Conservation (phyloP, 176 grass and related monocot genomes). For the Aegilops longissima region DNA sequence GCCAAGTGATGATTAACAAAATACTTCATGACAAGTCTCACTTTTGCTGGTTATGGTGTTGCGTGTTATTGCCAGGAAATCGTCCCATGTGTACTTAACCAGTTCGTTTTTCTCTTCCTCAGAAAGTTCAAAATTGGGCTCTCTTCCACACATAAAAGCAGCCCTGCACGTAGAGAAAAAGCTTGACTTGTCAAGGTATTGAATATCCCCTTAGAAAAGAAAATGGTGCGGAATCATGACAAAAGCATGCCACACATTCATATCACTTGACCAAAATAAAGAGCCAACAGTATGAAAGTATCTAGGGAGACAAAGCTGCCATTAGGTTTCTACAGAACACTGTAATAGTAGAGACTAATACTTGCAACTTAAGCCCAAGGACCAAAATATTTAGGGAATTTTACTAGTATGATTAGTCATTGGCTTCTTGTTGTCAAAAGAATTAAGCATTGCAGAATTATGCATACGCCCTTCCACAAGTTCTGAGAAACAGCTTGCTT, state of each 20-base stretch:
- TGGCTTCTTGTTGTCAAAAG: conserved; percentile 1
- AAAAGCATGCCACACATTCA: conserved; percentile 6
- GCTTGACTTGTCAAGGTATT: not conserved
- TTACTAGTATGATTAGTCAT: not conserved
- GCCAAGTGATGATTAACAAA: not conserved
- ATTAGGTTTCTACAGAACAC: not conserved
- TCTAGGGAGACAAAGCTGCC: not conserved
- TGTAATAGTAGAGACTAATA: not conserved
- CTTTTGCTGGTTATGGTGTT: conserved; percentile 97
- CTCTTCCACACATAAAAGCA: conserved; percentile 99
- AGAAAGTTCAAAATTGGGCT: conserved; percentile 85
- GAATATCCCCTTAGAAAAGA: not conserved
- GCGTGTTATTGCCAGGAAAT: conserved; percentile 74
- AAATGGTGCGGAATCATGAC: not conserved
- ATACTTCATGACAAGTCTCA: conserved; percentile 26
- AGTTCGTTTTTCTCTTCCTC: conserved; percentile 86
- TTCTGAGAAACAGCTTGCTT: not conserved
- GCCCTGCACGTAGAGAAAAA: conserved; percentile 46
- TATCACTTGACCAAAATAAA: conserved; percentile 18
- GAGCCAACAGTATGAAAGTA: not conserved
- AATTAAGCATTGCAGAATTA: conserved; percentile 5
- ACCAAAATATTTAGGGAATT: not conserved
- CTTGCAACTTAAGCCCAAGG: not conserved
- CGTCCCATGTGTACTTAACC: conserved; percentile 66
- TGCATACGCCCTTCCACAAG: not conserved